Evolutionary conservation across 2,329 filamentous ascomycete genomes (phyloP).

Genomic region (Leptographium flavum): DNA sequence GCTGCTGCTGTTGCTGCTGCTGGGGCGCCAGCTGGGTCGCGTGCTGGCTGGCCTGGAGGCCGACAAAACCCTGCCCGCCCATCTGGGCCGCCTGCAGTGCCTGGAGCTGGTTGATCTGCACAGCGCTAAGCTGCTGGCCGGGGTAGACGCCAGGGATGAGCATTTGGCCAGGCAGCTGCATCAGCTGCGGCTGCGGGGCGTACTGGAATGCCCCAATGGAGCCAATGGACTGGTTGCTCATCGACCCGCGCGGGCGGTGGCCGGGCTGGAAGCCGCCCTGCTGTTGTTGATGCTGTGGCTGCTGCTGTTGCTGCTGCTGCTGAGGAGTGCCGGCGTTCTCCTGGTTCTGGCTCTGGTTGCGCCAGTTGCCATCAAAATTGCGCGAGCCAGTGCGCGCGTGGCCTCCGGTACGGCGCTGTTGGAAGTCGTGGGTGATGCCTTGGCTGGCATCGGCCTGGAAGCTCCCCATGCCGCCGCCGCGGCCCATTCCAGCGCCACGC

Average conservation of each 20-base stretch:
- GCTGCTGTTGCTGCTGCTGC: constrained; percentile 24
- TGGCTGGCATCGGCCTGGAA: constrained; percentile 38
- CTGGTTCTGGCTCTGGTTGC: constrained; percentile 60
- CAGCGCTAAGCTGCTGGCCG: constrained; percentile 68
- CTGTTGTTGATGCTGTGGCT: constrained; percentile 37
- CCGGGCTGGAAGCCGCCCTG: constrained; percentile 76
- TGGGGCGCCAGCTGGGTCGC: constrained; percentile 42
- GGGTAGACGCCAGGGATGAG: constrained; percentile 74
- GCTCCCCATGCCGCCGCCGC: constrained; percentile 41
- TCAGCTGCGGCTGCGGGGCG: constrained; percentile 68
- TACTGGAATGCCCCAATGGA: constrained; percentile 82
- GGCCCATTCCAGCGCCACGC: constrained; percentile 49
- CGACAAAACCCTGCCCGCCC: constrained; percentile 59
- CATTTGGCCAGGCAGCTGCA: constrained; percentile 77
- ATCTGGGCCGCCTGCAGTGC: constrained; percentile 82
- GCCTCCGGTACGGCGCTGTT: constrained; percentile 52
- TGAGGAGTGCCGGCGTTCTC: constrained; percentile 25
- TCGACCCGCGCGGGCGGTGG: constrained; percentile 71
- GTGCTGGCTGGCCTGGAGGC: constrained; percentile 57
- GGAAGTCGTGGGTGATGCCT: constrained; percentile 43
- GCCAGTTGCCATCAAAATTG: constrained; percentile 98
- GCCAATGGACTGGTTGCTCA: constrained; percentile 73
- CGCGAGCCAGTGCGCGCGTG: constrained; percentile 74
- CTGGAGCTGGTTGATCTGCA: constrained; percentile 83
- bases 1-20: constrained; percentile 67